Percentiles rank a stretch among this genome's conserved stretches.
Evolutionary conservation across 352 stramenopile species (phyloP).

Genomic region (Phytophthora cryptogea): DNA sequence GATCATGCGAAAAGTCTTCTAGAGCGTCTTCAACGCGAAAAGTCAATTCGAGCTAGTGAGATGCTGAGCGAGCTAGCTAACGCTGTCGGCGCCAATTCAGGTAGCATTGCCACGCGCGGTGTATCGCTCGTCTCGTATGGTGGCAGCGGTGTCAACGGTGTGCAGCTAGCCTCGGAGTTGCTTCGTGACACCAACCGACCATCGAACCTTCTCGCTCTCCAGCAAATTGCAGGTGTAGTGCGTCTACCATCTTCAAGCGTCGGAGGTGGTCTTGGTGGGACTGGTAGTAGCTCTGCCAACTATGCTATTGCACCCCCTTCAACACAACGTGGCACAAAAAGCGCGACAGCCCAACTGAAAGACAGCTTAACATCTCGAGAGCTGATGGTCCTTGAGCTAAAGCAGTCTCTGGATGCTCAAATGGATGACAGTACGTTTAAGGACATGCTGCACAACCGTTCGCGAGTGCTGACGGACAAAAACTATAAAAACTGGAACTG

Average conservation of each 20-base stretch:
- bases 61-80: conserved; percentile 85
- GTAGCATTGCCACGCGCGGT: conserved; percentile 64
- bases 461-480: conserved; percentile 85
- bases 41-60: conserved; percentile 84
- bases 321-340: conserved; percentile 46
- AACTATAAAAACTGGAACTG: conserved; percentile 93
- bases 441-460: conserved; percentile 88
- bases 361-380: conserved; percentile 84
- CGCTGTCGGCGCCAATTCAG: conserved; percentile 76
- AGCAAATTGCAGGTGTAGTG: conserved; percentile 45
- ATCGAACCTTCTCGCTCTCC: conserved; percentile 51
- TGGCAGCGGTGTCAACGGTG: conserved; percentile 82
- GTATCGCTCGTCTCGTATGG: conserved; percentile 86
- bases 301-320: conserved; percentile 39
- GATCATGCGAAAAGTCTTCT: conserved; percentile 75
- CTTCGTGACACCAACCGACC: conserved; percentile 88
- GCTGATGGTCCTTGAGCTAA: conserved; percentile 86
- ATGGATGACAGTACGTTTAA: conserved; percentile 91
- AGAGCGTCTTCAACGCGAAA: conserved; percentile 80
- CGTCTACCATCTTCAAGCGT: conserved; percentile 38
- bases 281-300: conserved; percentile 31
- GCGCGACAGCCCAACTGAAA: conserved; percentile 44
- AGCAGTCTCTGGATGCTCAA: conserved; percentile 86
- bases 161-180: conserved; percentile 85
- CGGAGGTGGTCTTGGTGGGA: conserved; percentile 28